Evolutionary conservation across 73 alveolate genomes (phyloP).

Genomic region (Durusdinium trenchii): DNA sequence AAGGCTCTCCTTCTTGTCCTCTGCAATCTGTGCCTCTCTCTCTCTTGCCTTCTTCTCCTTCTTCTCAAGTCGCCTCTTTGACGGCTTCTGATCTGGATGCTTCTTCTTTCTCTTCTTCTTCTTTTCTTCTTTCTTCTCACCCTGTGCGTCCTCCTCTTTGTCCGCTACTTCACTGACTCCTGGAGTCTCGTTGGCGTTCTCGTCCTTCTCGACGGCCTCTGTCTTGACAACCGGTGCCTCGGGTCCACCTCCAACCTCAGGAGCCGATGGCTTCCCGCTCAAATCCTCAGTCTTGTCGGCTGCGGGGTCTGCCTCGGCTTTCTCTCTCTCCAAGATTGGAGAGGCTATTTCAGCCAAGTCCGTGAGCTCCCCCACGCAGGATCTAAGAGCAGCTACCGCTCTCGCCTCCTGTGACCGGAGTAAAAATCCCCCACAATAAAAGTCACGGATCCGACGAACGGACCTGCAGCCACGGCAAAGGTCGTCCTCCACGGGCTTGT

Average conservation of each 20-base stretch:
- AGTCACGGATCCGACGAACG: not conserved
- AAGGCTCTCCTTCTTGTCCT: no score
- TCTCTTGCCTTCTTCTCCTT: not conserved
- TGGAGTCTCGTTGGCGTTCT: not conserved
- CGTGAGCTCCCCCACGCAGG: not conserved
- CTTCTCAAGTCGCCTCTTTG: not conserved
- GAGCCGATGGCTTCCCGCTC: no score
- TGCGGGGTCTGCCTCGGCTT: not conserved
- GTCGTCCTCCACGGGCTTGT: no score
- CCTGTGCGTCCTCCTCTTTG: not conserved
- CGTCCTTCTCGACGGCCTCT: not conserved
- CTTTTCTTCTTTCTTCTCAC: no score
- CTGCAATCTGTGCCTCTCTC: not conserved
- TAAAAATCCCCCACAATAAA: no score
- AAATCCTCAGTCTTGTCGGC: no score
- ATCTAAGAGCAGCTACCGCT: not conserved
- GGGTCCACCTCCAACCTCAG: not conserved
- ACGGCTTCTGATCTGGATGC: no score
- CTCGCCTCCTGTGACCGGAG: not conserved
- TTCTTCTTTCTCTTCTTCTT: not conserved
- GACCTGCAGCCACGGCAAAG: not conserved
- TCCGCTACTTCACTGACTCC: not conserved
- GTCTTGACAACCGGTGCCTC: not conserved
- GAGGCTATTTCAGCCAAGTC: not conserved
- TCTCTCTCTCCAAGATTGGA: not conserved